Evolutionary conservation across 441 rosid genomes (phyloP).

Genomic region (Melastoma candidum): DNA sequence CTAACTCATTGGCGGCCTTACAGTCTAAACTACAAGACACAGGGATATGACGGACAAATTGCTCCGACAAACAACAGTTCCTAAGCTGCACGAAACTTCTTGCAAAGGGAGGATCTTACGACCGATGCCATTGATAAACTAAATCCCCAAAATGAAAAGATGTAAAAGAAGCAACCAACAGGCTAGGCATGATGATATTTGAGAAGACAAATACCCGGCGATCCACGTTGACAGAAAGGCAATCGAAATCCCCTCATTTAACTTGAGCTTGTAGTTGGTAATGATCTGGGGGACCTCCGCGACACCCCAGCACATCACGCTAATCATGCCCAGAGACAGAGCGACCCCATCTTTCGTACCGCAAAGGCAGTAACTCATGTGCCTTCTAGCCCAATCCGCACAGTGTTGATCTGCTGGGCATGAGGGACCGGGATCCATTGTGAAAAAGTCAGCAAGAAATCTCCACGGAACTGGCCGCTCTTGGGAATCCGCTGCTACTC

Average conservation of each 20-base stretch:
- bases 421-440: conserved; percentile 1
- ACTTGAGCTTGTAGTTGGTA: conserved; percentile 59
- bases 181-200: background rate
- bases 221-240: conserved; percentile 74
- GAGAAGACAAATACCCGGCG: conserved; percentile 35
- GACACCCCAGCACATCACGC: conserved; percentile 75
- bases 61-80: no score
- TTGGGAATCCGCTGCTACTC: no score
- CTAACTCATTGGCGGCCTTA: no score
- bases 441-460: no score
- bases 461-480: no score
- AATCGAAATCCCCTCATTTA: conserved; percentile 71
- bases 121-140: no score
- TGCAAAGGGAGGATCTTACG: no score
- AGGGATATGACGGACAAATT: no score
- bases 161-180: no score
- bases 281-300: conserved; percentile 79
- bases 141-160: no score
- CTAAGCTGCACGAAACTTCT: no score
- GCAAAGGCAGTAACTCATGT: conserved; percentile 44
- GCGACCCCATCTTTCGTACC: conserved; percentile 42
- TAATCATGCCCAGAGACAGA: conserved; percentile 43
- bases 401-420: conserved; percentile 31
- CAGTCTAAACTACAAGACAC: no score
- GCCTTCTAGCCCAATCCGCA: conserved; percentile 32